These are phyloP conservation scores for Ruellia speciosa DNA, from an alignment of 305 asterid genomes.

Conservation along the genomic window DNA sequence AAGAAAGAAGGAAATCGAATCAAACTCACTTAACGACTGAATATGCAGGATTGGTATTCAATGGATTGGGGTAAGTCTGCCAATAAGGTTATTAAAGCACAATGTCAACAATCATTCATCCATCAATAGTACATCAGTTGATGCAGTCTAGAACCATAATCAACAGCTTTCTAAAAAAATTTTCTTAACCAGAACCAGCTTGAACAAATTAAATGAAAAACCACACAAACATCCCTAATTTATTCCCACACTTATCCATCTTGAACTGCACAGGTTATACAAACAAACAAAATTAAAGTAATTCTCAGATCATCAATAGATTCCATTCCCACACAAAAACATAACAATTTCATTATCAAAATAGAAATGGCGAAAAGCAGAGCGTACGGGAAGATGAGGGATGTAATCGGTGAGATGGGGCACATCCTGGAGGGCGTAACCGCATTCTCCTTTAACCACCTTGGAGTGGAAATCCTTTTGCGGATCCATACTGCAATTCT, in stretches of 20 bases:
- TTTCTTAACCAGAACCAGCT: no score
- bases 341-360: neutral
- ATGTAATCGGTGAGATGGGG: conserved; percentile 86
- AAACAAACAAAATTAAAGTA: no score
- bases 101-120: neutral
- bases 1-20: conserved; percentile 16
- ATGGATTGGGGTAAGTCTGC: conserved; percentile 84
- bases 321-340: neutral
- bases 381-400: conserved; percentile 51
- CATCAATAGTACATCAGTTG: no score
- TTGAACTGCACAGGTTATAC: no score
- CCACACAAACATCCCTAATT: neutral
- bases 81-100: conserved; percentile 20
- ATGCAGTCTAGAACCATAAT: neutral
- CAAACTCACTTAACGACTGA: conserved; percentile 85
- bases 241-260: no score
- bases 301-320: no score
- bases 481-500: conserved; percentile 23
- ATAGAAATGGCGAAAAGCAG: neutral
- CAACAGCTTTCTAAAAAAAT: neutral
- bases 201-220: no score
- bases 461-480: conserved; percentile 48
- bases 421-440: conserved; percentile 79
- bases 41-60: conserved; percentile 81
- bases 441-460: conserved; percentile 52